A percentile compares a stretch with the other conserved stretches of the same genome.
phyloP scores from a whole-genome alignment of 345 rosid genomes.

The Gossypium thurberi region DNA sequence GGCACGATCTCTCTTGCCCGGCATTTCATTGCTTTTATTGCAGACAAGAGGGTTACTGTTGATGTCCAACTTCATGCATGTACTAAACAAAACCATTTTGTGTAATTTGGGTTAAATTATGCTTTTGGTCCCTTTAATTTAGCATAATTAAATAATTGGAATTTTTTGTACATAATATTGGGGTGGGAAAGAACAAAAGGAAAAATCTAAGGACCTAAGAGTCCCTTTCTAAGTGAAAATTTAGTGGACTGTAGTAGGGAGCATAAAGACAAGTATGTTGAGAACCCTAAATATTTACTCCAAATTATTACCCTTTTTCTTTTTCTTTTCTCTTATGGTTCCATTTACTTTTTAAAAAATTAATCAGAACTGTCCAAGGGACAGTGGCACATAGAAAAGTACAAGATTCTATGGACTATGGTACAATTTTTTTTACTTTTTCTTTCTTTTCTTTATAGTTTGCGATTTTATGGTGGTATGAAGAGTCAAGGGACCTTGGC shows the following conservation, averaged over 20 bases:
- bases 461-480: too few relatives aligned
- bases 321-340: background rate
- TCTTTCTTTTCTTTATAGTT: background rate
- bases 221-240: slow-evolving; percentile 6
- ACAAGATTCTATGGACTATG: slow-evolving; percentile 7
- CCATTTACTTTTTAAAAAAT: background rate
- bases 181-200: background rate
- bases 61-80: too few relatives aligned
- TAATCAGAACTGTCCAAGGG: too few relatives aligned
- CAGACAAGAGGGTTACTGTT: too few relatives aligned
- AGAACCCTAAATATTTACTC: background rate
- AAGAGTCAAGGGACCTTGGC: too few relatives aligned
- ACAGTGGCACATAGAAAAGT: slow-evolving; percentile 4
- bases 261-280: background rate
- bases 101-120: too few relatives aligned
- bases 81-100: too few relatives aligned
- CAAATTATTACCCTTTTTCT: background rate
- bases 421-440: background rate
- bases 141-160: too few relatives aligned
- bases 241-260: slow-evolving; percentile 6
- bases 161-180: too few relatives aligned
- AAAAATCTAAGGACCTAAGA: background rate
- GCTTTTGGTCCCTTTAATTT: background rate
- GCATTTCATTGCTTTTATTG: too few relatives aligned
- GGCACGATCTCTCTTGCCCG: too few relatives aligned